Base-by-base conservation (phyloP, 306 rosid genomes). In the Cucumis hystrix region DNA sequence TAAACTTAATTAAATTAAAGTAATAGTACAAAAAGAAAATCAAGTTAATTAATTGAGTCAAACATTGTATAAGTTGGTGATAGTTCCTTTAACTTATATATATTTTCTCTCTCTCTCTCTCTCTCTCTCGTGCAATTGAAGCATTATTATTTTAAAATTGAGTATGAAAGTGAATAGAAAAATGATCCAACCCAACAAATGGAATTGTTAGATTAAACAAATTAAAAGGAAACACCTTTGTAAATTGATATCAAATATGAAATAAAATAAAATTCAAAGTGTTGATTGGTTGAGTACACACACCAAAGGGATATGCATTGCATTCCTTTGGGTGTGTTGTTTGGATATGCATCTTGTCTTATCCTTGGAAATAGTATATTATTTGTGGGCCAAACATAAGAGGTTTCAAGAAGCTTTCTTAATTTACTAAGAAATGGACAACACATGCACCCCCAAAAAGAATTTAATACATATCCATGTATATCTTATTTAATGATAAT, bases 371-470 rank as follows among this genome's bases (percentile, higher is more conserved):
- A 49, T 49, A 5, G 2, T 45, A 15, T 47, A 49, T 71, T 49
- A 7, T 12, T 15, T 23, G 1, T 49, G 76, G 75, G 76, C 76
- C 76, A 71, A 49, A 25, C 76, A 71, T 49, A 25, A 49, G 76
- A 71, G 60, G 76, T 28, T 71, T 71, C 76, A 71, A 47, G 76
- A 71, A 71, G 60, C 41, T 49, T 71, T 71, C 41, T 49, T 47
- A 21, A 45, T 23, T 70, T 12, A 70, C 39, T 43, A 70, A 2
- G 58, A 70, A 43, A 21, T 3, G 12, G 76, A 45, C 59, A 70
- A 23, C 40, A 11, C 25, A 43, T 7, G 30, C 30, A n/a, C 56
- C 74, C 23, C 39, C n/a, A 37, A 68, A 40, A 10, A n/a, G 10
- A 11, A 37, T 37, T 63, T 18, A 66, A 66, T 66, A 10, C 35